Evolutionary conservation across 75 land plant genomes (phyloP).

Genomic region (Ceratopteris richardii): DNA sequence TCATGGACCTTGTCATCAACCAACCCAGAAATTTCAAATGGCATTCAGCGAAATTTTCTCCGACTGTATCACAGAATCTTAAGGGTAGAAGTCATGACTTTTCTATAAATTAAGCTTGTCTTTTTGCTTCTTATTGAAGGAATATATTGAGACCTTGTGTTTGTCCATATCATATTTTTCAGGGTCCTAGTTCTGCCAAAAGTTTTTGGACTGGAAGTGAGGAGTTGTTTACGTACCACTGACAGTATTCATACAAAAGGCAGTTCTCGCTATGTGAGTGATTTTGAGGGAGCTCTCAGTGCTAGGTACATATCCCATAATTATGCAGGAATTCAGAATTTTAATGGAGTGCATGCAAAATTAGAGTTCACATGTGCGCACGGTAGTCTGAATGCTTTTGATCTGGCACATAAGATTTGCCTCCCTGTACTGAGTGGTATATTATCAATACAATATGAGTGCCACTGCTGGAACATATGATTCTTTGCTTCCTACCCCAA

Average conservation of each 20-base stretch:
- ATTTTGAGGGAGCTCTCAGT: conserved; percentile 85
- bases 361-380: too few species aligned
- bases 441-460: too few species aligned
- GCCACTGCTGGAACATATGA: too few species aligned
- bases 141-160: too few species aligned
- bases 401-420: too few species aligned
- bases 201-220: conserved; percentile 55
- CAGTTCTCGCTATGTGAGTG: conserved; percentile 70
- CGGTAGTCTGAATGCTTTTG: too few species aligned
- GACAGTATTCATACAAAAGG: conserved; percentile 18
- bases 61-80: neutral
- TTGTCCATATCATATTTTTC: neutral
- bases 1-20: conserved; percentile 44
- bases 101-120: neutral
- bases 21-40: conserved; percentile 44
- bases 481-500: too few species aligned
- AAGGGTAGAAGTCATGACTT: neutral
- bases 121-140: too few species aligned
- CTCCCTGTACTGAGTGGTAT: too few species aligned
- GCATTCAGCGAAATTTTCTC: conserved; percentile 45
- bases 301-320: conserved; percentile 45
- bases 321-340: too few species aligned
- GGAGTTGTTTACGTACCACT: conserved; percentile 28
- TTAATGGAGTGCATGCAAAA: too few species aligned
- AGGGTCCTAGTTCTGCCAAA: conserved; percentile 41